phyloP scores from a whole-genome alignment of 257 asterid genomes.

The Petunia secreta region DNA sequence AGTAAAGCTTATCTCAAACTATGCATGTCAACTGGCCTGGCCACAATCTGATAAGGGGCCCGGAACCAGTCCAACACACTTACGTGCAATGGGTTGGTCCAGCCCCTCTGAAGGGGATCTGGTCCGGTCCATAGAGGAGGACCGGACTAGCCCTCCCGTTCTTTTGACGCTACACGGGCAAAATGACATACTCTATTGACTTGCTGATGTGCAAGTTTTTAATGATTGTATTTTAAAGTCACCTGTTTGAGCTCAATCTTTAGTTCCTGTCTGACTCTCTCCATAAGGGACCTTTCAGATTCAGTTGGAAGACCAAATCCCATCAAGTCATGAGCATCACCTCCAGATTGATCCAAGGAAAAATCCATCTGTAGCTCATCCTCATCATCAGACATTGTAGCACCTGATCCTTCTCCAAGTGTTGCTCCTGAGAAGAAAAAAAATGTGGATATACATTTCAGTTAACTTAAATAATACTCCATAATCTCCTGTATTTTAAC shows the following conservation, averaged over 20 bases:
- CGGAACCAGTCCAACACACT: neutral
- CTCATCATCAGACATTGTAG: slow-evolving; percentile 95
- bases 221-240: neutral
- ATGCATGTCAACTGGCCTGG: neutral
- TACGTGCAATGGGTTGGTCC: too few species aligned
- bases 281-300: slow-evolving; percentile 93
- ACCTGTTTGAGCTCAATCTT: slow-evolving; percentile 97
- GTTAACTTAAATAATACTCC: neutral
- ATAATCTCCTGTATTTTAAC: too few species aligned
- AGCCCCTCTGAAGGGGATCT: too few species aligned
- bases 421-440: slow-evolving; percentile 52
- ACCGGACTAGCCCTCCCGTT: neutral
- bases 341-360: slow-evolving; percentile 73
- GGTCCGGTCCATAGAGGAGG: neutral
- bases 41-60: neutral
- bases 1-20: neutral
- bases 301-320: slow-evolving; percentile 98
- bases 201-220: neutral
- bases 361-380: slow-evolving; percentile 79
- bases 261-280: slow-evolving; percentile 92
- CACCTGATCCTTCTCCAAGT: slow-evolving; percentile 86
- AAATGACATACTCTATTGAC: neutral
- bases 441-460: neutral
- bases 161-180: neutral
- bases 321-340: slow-evolving; percentile 72